Conservation (phyloP, 305 asterid genomes). For the Solanum hybrid region DNA sequence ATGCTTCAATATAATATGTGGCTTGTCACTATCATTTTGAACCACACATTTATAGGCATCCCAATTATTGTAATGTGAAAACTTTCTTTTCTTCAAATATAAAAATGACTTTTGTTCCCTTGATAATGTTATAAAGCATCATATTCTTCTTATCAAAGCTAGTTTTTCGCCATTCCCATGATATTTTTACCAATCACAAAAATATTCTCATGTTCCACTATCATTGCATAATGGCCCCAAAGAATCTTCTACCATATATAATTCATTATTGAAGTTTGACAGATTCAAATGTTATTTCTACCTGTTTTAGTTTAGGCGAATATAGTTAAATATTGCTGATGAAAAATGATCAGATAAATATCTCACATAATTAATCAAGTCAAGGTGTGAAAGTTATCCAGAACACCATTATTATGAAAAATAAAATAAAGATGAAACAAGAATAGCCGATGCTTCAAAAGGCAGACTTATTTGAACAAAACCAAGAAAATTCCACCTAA, state of each 20-base stretch:
- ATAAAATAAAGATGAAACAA: background rate
- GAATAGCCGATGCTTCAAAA: background rate
- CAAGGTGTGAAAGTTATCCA: background rate
- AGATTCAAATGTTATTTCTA: background rate
- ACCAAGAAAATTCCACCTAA: background rate
- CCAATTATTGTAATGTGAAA: background rate
- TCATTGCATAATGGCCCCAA: background rate
- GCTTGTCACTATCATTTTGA: background rate
- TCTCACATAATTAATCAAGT: too few relatives aligned
- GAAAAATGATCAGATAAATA: rapidly evolving
- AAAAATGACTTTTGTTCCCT: background rate
- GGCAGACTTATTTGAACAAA: slow-evolving; percentile 1
- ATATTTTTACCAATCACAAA: background rate
- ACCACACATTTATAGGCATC: background rate
- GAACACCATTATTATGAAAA: too few relatives aligned
- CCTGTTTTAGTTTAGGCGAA: too few relatives aligned
- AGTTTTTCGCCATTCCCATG: background rate
- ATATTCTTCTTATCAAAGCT: background rate
- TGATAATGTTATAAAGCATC: background rate
- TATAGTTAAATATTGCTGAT: too few relatives aligned
- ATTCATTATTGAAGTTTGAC: background rate
- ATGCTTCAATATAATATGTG: background rate
- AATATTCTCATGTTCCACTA: background rate
- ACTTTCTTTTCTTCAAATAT: background rate
- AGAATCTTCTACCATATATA: background rate